These are phyloP conservation scores for Epichloe coenophiala DNA, from an alignment of 2,329 filamentous ascomycete species.

Conservation along the genomic window DNA sequence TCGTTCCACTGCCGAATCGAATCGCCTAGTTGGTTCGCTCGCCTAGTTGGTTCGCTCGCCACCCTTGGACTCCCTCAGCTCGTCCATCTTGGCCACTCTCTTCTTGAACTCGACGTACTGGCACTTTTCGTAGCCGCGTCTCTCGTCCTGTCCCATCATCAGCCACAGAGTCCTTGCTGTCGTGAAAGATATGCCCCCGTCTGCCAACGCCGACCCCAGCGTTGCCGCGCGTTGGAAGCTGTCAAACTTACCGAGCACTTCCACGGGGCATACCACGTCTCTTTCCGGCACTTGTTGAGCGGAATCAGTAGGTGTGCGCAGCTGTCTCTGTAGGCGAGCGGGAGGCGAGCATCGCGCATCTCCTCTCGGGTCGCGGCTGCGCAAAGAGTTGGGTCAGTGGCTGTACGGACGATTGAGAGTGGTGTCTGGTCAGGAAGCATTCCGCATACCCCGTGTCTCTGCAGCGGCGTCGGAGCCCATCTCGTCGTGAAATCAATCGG, in stretches of 20 bases:
- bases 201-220: neutral
- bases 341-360: constrained; percentile 84
- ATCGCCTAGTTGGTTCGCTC: constrained; percentile 45
- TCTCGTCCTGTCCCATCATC: constrained; percentile 55
- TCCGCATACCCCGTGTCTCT: constrained; percentile 25
- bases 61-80: constrained; percentile 74
- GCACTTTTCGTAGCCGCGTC: constrained; percentile 98
- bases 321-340: constrained; percentile 84
- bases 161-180: constrained; percentile 1
- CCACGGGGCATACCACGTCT: constrained; percentile 92
- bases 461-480: constrained; percentile 25
- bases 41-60: constrained; percentile 60
- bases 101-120: constrained; percentile 99
- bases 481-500: constrained; percentile 20
- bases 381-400: neutral
- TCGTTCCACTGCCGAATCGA: neutral
- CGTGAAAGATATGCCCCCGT: too few species aligned
- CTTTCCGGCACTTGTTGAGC: constrained; percentile 83
- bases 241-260: constrained; percentile 71
- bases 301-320: constrained; percentile 92
- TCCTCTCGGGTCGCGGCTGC: constrained; percentile 72
- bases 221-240: neutral
- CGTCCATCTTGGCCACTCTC: constrained; percentile 96
- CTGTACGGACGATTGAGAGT: neutral
- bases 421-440: neutral